phyloP scores from a whole-genome alignment of 306 rosid genomes.

The Mimosa pudica region DNA sequence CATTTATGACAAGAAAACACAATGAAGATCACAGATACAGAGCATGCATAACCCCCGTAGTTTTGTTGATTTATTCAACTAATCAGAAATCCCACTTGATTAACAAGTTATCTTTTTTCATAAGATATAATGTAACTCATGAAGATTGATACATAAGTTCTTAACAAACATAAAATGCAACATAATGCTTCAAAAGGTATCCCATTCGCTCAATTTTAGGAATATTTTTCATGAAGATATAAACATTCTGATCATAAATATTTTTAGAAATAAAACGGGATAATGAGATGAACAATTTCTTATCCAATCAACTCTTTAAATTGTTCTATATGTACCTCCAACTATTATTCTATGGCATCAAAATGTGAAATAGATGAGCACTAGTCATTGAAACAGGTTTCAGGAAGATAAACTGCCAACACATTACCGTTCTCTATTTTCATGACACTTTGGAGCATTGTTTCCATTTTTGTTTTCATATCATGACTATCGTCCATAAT shows the following conservation, averaged over 20 bases:
- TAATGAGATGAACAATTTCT: neutral
- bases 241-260: neutral
- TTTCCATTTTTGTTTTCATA: slow-evolving; percentile 88
- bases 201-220: neutral
- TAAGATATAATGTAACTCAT: neutral
- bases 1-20: neutral
- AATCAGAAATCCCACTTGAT: neutral
- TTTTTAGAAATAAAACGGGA: neutral
- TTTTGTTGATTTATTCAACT: neutral
- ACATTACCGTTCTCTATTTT: slow-evolving; percentile 93
- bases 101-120: neutral
- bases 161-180: neutral
- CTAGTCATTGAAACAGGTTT: slow-evolving; percentile 21
- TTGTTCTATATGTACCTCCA: slow-evolving; percentile 1
- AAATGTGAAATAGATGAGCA: slow-evolving; percentile 1
- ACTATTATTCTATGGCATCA: slow-evolving; percentile 4
- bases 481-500: slow-evolving; percentile 79
- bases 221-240: neutral
- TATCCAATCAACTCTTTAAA: slow-evolving; percentile 7
- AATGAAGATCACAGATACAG: neutral
- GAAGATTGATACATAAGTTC: neutral
- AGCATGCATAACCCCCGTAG: neutral
- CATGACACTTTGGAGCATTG: slow-evolving; percentile 87
- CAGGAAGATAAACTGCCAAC: slow-evolving; percentile 6
- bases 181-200: neutral